Percentiles rank a stretch among this genome's conserved stretches.
These are phyloP conservation scores for Arabidopsis arenosa DNA, from an alignment of 345 rosid species.

Conservation along the genomic window DNA sequence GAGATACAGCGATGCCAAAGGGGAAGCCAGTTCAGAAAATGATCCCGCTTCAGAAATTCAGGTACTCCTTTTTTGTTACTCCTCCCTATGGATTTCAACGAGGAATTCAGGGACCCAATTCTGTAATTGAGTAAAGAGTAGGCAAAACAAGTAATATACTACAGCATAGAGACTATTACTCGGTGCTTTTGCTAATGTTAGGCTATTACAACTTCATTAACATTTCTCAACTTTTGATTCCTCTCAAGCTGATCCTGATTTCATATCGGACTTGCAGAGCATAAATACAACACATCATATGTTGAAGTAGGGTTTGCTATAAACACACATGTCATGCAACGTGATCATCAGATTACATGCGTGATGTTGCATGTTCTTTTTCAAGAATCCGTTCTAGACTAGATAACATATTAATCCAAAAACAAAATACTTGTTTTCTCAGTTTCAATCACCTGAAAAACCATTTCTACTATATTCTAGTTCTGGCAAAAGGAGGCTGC, in stretches of 20 bases:
- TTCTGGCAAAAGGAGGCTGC: constrained; percentile 87
- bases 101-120: background rate
- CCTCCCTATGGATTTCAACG: constrained; percentile 1
- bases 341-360: constrained; percentile 4
- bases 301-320: background rate
- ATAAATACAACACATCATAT: background rate
- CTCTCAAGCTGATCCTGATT: constrained; percentile 12
- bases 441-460: constrained; percentile 29
- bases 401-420: background rate
- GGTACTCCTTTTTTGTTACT: constrained; percentile 23
- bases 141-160: constrained; percentile 12
- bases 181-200: constrained; percentile 7
- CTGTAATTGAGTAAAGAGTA: background rate
- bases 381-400: constrained; percentile 17
- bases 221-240: constrained; percentile 19
- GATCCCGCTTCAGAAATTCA: constrained; percentile 31
- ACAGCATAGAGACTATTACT: constrained; percentile 11
- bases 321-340: constrained; percentile 1
- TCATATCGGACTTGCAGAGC: constrained; percentile 6
- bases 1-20: constrained; percentile 44
- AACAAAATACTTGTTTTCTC: background rate
- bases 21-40: constrained; percentile 28
- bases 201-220: constrained; percentile 3
- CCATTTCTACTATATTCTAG: constrained; percentile 50
- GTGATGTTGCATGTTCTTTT: constrained; percentile 1